Percentiles rank a stretch among this genome's conserved stretches.
Conservation (phyloP, 805 yeast genomes). For the Saturnispora besseyi region DNA sequence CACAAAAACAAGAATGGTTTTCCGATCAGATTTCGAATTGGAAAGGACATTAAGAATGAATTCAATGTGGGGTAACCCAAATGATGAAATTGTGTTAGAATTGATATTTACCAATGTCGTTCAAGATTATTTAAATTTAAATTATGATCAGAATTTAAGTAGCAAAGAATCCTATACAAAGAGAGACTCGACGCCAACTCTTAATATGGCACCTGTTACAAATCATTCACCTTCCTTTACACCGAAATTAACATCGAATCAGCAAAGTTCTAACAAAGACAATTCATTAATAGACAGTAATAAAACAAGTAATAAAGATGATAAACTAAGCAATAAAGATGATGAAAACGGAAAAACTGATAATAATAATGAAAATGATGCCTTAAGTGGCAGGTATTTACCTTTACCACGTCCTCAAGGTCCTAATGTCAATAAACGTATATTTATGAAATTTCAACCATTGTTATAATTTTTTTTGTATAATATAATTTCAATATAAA, state of each 20-base stretch:
- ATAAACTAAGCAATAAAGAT: background rate
- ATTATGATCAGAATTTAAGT: constrained; percentile 16
- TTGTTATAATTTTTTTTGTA: constrained; percentile 13
- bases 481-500: background rate
- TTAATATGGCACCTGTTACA: background rate
- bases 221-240: background rate
- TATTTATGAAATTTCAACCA: constrained; percentile 26
- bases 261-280: background rate
- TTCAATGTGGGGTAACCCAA: constrained; percentile 13
- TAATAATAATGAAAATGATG: background rate
- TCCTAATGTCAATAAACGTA: constrained; percentile 5
- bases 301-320: background rate
- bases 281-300: background rate
- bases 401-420: constrained; percentile 14
- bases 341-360: background rate
- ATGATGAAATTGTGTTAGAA: constrained; percentile 32
- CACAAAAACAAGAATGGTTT: constrained; percentile 21
- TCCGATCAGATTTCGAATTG: constrained; percentile 39
- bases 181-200: background rate
- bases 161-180: background rate
- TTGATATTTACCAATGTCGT: constrained; percentile 24
- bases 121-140: constrained; percentile 24
- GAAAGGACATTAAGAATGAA: constrained; percentile 33
- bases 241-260: background rate
- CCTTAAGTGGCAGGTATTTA: constrained; percentile 11